Conservation (phyloP, 345 rosid genomes). For the Trapa bicornis region DNA sequence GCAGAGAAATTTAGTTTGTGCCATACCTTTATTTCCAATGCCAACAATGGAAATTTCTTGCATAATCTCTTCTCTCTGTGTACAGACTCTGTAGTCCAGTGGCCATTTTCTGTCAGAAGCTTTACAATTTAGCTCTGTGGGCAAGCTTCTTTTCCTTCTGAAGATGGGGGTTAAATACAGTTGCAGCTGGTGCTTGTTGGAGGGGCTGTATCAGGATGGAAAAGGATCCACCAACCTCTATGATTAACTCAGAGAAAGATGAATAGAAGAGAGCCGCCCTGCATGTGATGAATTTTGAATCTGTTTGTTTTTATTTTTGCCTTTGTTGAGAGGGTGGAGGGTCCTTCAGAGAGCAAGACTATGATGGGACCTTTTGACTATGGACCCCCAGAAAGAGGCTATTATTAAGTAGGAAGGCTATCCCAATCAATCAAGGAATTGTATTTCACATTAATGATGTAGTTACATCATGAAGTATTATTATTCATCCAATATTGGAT, state of each 20-base stretch:
- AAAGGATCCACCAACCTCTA: slow-evolving; percentile 8
- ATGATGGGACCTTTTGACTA: slow-evolving; percentile 1
- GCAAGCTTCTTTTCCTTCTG: background rate
- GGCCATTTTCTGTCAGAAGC: background rate
- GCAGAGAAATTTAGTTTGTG: background rate
- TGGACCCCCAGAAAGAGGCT: background rate
- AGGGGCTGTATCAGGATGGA: background rate
- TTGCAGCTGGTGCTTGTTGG: background rate
- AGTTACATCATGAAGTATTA: background rate
- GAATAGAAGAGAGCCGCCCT: background rate
- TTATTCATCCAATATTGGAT: too few species aligned
- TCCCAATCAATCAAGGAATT: background rate
- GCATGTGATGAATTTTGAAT: background rate
- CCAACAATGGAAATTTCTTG: background rate
- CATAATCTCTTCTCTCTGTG: background rate
- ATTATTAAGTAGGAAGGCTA: background rate
- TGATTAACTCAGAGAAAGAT: slow-evolving; percentile 2
- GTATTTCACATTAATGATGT: background rate
- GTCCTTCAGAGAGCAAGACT: background rate
- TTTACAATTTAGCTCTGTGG: background rate
- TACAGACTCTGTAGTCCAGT: background rate
- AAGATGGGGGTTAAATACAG: background rate
- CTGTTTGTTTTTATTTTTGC: background rate
- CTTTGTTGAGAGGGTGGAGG: background rate
- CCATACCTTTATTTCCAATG: background rate